These are phyloP conservation scores for Scenedesmus sp. DNA, from an alignment of 163 green algal genomes.

Conservation along the genomic window DNA sequence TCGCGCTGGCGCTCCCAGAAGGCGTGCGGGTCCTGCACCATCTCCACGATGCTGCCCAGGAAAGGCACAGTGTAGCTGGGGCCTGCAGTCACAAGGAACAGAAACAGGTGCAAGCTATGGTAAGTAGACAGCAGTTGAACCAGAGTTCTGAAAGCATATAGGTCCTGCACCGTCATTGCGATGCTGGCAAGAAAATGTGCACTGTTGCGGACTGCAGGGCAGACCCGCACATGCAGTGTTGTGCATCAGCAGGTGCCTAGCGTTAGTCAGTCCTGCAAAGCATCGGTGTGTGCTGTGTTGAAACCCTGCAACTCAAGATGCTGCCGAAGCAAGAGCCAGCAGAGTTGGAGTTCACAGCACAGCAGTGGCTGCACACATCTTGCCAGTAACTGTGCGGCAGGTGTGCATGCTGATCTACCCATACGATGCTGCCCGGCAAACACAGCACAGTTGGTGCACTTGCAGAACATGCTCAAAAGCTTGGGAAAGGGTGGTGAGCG, in stretches of 20 bases:
- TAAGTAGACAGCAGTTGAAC: too few species aligned
- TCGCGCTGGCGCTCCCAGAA: conserved; percentile 90
- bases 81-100: conserved; percentile 57
- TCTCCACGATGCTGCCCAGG: conserved; percentile 85
- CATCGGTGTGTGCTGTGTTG: too few species aligned
- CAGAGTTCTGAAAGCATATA: too few species aligned
- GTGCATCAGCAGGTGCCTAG: background rate
- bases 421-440: conserved; percentile 84
- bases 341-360: too few species aligned
- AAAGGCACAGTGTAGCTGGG: conserved; percentile 76
- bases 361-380: too few species aligned
- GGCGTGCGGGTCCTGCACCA: conserved; percentile 88
- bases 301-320: too few species aligned
- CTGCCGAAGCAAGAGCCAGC: too few species aligned
- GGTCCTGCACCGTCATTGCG: conserved; percentile 88
- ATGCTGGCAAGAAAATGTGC: conserved; percentile 83
- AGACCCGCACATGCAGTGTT: too few species aligned
- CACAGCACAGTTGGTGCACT: conserved; percentile 72
- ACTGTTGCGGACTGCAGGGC: conserved; percentile 65
- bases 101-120: background rate
- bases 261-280: too few species aligned
- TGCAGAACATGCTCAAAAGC: background rate
- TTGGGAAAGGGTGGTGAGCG: background rate
- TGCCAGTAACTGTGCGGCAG: too few species aligned
- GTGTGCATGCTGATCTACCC: conserved; percentile 89